Base-by-base conservation (phyloP, 2,329 filamentous ascomycete species). In the Huntiella abstrusa region DNA sequence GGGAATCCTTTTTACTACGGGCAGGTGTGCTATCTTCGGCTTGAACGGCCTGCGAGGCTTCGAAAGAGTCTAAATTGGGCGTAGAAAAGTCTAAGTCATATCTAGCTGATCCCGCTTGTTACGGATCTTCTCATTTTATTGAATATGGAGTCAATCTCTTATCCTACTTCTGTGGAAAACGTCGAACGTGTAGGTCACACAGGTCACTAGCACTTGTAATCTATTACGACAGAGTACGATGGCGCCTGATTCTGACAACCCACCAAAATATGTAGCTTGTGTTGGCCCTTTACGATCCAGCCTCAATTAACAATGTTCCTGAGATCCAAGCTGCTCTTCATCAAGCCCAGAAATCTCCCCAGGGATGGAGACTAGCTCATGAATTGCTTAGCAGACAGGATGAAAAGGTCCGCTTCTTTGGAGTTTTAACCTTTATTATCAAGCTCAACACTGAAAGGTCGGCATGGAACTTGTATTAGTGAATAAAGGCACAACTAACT, bases 361-460 rank as follows among this genome's bases (percentile, higher is more conserved):
- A 83, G 55, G 88, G 86, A 46, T 98, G 91, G 91, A 71, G 81
- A 47, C 70, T 95, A 40, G 86, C 85, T 15, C 78, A 88, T 56
- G 74, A 75, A 44, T 68, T 96, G 11, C 66, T 95, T 8, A 66
- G 66, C 43, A 76, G 75, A 51, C 64, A 72, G 16, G 77, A 83
- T 53, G 73, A 81, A 51, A 80, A 87, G 55, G 75, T 91, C 53
- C 80, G 82, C 52, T 96, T 96, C 62, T 94, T 93, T 58, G 91
- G 85, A 11, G 88, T 87, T 28, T 69, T 95, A 49, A 96, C 88
- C 0, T 80, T 95, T 53, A 92, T 85, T 43, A 77, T 96, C 55
- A 98, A 96, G 63, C 74, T 96, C 49, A 95, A 96, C 58, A 80
- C 79, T n/a, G 84, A 91, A 57, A 84, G 78, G 80, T 82, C 64